These are phyloP conservation scores for Takashimella tepidaria DNA, from an alignment of 1,284 basidiomycete genomes.

Conservation along the genomic window DNA sequence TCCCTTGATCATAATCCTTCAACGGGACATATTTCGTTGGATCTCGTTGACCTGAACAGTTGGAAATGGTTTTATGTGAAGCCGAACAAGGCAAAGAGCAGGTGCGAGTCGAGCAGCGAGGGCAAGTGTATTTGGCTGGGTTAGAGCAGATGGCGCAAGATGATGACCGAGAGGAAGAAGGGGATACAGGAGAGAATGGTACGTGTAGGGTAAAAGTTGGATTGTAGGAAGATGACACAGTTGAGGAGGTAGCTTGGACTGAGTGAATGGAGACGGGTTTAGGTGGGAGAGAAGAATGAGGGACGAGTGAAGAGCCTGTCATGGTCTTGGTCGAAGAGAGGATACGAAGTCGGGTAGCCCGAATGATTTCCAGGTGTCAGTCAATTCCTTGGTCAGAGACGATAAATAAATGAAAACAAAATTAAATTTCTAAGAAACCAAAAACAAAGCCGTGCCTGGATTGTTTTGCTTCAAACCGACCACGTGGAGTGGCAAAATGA, in stretches of 20 bases:
- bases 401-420: too few relatives aligned
- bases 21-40: slow-evolving; percentile 68
- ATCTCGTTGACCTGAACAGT: slow-evolving; percentile 68
- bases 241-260: neutral
- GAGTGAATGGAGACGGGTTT: neutral
- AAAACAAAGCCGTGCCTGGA: too few relatives aligned
- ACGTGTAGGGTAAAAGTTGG: slow-evolving; percentile 2
- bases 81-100: slow-evolving; percentile 69
- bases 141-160: slow-evolving; percentile 22
- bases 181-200: neutral
- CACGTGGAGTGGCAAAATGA: neutral
- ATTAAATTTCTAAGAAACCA: too few relatives aligned
- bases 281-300: neutral
- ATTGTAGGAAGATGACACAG: neutral
- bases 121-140: slow-evolving; percentile 71
- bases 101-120: slow-evolving; percentile 62
- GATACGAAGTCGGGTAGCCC: too few relatives aligned
- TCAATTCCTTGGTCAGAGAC: too few relatives aligned
- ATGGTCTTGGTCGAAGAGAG: neutral
- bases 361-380: too few relatives aligned
- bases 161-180: neutral
- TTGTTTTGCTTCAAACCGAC: too few relatives aligned
- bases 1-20: slow-evolving; percentile 72
- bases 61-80: slow-evolving; percentile 61
- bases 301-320: neutral